phyloP scores from a whole-genome alignment of 345 rosid genomes.

The Alliaria petiolata region DNA sequence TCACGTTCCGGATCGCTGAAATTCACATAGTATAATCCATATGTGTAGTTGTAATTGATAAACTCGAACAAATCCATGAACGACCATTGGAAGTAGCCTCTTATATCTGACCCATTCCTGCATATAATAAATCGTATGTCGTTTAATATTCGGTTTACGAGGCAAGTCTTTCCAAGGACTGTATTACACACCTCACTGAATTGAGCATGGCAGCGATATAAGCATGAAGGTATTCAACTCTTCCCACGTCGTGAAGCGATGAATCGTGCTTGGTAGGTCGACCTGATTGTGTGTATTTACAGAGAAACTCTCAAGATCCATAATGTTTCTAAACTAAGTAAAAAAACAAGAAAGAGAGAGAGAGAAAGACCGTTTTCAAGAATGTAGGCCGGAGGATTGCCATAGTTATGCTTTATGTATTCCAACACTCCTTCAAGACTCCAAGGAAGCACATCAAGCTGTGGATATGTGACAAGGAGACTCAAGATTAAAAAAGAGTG shows the following conservation, averaged over 20 bases:
- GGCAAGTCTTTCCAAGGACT: not conserved
- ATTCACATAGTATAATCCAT: conserved; percentile 36
- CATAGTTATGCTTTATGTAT: too few species aligned
- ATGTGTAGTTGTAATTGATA: not conserved
- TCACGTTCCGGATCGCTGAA: conserved; percentile 20
- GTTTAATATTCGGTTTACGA: not conserved
- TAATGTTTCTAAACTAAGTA: not conserved
- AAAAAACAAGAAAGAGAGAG: not conserved
- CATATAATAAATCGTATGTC: not conserved
- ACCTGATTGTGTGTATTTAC: conserved; percentile 15
- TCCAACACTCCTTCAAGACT: too few species aligned
- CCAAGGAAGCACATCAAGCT: conserved; percentile 34
- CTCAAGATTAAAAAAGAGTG: not conserved
- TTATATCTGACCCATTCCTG: conserved; percentile 41
- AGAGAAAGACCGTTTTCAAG: not conserved
- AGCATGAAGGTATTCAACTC: conserved; percentile 9
- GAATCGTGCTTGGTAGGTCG: conserved; percentile 17
- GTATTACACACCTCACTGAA: conserved; percentile 26
- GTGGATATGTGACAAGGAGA: too few species aligned
- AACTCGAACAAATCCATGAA: too few species aligned
- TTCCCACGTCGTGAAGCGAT: conserved; percentile 28
- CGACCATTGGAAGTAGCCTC: not conserved
- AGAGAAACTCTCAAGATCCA: not conserved
- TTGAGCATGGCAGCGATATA: conserved; percentile 22
- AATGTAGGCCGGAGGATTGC: too few species aligned